These are phyloP conservation scores for Biscogniauxia sp. DNA, from an alignment of 2,329 filamentous ascomycete genomes.

Conservation along the genomic window DNA sequence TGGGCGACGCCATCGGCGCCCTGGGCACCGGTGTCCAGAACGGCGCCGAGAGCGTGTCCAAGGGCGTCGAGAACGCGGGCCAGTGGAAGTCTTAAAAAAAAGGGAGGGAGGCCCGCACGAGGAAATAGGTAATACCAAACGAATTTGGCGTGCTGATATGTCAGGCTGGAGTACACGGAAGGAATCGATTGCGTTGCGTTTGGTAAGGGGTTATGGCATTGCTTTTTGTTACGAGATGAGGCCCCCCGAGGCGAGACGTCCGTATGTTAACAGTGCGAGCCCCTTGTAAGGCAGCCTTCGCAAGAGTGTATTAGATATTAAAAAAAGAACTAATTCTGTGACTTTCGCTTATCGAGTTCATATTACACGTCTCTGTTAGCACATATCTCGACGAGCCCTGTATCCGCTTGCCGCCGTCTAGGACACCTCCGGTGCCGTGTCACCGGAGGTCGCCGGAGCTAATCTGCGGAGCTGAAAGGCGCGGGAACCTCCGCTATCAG, in stretches of 20 bases:
- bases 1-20: slow-evolving; percentile 46
- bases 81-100: slow-evolving; percentile 18
- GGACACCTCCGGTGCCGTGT: background rate
- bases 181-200: no score
- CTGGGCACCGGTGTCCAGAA: slow-evolving; percentile 43
- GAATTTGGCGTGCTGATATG: background rate
- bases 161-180: no score
- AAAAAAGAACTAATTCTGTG: no score
- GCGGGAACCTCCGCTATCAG: slow-evolving; percentile 10
- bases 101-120: no score
- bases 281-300: no score
- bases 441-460: slow-evolving; percentile 16
- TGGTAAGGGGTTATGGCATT: no score
- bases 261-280: no score
- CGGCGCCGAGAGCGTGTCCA: slow-evolving; percentile 41
- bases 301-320: no score
- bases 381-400: background rate
- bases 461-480: background rate
- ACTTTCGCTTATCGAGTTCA: background rate
- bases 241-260: no score
- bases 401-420: background rate
- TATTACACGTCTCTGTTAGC: no score
- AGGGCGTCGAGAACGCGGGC: slow-evolving; percentile 44
- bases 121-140: background rate
- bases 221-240: no score